Conservation (phyloP, 805 yeast species). For the Zygoascus bituminiphila region DNA sequence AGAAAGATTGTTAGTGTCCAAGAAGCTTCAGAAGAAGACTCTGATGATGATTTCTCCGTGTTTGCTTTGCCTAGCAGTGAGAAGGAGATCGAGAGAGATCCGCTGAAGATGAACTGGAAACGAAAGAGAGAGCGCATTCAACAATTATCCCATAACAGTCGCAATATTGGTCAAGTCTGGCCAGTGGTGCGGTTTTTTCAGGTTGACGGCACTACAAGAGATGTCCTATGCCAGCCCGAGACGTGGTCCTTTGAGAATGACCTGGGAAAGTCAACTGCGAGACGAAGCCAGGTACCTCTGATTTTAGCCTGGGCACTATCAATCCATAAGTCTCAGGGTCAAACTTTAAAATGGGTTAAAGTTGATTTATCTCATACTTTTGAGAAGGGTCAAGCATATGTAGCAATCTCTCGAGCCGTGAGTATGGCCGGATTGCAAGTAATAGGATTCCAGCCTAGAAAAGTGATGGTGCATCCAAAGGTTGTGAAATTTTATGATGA, state of each 20-base stretch:
- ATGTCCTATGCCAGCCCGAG: constrained; percentile 76
- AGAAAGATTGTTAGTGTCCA: neutral
- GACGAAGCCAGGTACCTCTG: constrained; percentile 74
- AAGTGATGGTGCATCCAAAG: constrained; percentile 59
- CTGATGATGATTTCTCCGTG: constrained; percentile 16
- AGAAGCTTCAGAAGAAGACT: neutral
- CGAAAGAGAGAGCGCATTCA: constrained; percentile 12
- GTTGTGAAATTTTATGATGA: constrained; percentile 61
- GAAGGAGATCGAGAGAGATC: constrained; percentile 14
- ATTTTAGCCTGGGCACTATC: constrained; percentile 96
- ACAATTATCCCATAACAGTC: constrained; percentile 7
- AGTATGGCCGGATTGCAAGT: constrained; percentile 75
- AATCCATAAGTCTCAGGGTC: constrained; percentile 94
- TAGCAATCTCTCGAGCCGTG: constrained; percentile 87
- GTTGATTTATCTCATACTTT: constrained; percentile 73
- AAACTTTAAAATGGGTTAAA: constrained; percentile 65
- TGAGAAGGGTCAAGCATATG: constrained; percentile 94
- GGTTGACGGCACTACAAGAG: constrained; percentile 63
- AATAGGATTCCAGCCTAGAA: constrained; percentile 53
- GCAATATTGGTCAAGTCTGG: constrained; percentile 23
- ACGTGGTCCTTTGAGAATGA: constrained; percentile 76
- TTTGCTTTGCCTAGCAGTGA: constrained; percentile 14
- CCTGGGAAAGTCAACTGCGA: constrained; percentile 54
- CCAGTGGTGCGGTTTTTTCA: constrained; percentile 75
- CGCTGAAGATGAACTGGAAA: constrained; percentile 13